Percentiles rank a stretch among this genome's conserved stretches.
Evolutionary conservation across 768 basidiomycete genomes (phyloP).

Genomic region (Tricholoma bakamatsutake): DNA sequence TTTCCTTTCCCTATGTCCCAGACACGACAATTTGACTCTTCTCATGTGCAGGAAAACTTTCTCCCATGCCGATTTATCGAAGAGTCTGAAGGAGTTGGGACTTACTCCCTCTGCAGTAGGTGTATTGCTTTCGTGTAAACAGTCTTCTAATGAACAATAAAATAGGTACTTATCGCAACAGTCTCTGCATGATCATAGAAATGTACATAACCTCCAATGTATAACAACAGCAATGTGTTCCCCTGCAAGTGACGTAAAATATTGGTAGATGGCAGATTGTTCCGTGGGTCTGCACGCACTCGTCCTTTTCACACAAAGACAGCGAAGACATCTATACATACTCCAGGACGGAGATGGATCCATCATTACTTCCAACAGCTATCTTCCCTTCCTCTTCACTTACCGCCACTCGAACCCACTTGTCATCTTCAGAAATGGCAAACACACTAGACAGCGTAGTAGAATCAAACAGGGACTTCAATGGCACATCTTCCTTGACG

Average conservation of each 20-base stretch:
- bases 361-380: conserved; percentile 37
- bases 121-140: conserved; percentile 6
- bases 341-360: conserved; percentile 44
- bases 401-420: conserved; percentile 43
- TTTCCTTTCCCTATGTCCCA: not conserved
- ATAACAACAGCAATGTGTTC: not conserved
- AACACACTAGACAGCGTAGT: conserved; percentile 37
- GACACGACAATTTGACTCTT: not conserved
- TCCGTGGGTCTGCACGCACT: not conserved
- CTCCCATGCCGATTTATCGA: conserved; percentile 64
- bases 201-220: conserved; percentile 1
- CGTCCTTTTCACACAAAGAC: not conserved
- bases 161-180: conserved; percentile 52
- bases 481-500: conserved; percentile 18
- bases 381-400: conserved; percentile 44
- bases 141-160: conserved; percentile 1
- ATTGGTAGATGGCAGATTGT: not conserved
- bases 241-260: not conserved
- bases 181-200: conserved; percentile 21
- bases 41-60: conserved; percentile 64
- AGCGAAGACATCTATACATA: conserved; percentile 30
- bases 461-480: conserved; percentile 22
- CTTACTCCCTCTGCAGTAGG: conserved; percentile 87
- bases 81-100: conserved; percentile 76
- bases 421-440: conserved; percentile 37